A percentile compares a stretch with the other conserved stretches of the same genome.
These are phyloP conservation scores for Talaromyces sp. DNA, from an alignment of 2,329 filamentous ascomycete species.

Conservation along the genomic window DNA sequence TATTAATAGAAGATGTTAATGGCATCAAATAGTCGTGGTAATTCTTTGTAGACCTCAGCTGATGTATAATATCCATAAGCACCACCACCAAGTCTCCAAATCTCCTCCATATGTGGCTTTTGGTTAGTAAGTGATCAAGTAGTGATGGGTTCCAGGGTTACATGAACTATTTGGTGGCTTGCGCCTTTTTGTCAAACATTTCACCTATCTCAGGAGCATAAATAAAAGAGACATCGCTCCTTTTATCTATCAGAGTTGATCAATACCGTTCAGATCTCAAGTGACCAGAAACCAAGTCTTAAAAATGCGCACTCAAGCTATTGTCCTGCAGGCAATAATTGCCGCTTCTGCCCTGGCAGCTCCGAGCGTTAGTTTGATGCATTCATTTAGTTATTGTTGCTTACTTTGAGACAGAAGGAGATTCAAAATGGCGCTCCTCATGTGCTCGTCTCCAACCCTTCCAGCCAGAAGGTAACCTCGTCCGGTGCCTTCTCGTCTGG, in stretches of 20 bases:
- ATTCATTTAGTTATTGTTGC: neutral
- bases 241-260: neutral
- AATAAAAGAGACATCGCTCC: neutral
- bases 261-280: neutral
- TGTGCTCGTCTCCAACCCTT: constrained; percentile 3
- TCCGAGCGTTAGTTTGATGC: neutral
- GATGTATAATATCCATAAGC: neutral
- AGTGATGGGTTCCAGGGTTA: neutral
- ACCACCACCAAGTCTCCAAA: neutral
- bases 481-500: constrained; percentile 6
- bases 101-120: neutral
- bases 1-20: neutral
- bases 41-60: neutral
- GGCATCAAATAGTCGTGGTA: neutral
- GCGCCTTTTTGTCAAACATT: neutral
- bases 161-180: neutral
- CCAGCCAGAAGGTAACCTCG: constrained; percentile 7
- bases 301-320: neutral
- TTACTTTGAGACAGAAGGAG: constrained; percentile 1
- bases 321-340: neutral
- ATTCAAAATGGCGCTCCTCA: constrained; percentile 5
- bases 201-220: neutral
- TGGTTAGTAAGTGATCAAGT: neutral
- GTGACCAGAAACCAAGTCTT: neutral
- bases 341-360: neutral